Evolutionary conservation across 192 early-diverging fungal genomes (phyloP), one percentile per base, ranked within the genome.

Genomic region (Coemansia guatemalensis): DNA sequence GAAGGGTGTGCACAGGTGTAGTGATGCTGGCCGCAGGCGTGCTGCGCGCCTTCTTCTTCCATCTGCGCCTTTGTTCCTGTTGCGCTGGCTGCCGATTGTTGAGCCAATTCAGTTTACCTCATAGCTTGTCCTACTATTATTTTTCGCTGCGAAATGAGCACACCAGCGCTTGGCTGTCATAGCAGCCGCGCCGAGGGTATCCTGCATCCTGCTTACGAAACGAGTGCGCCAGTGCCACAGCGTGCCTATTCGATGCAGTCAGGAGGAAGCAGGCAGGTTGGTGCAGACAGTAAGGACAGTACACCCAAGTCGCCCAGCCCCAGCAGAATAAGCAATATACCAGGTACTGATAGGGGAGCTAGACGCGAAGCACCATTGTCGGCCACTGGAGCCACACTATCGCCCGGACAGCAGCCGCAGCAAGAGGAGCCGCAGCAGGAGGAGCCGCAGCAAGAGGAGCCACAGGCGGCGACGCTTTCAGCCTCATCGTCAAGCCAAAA

Each of bases 261-360:
- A 33, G 48, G 18, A 41, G 26, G 6, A 60, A 60, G n/a, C 29
- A 26, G 9, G 18, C 26, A 20, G 44, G 20, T 5, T n/a, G 41
- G 50, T 39, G 23, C 33, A 14, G 12, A 23, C 32, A 53, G 60
- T 62, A 53, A 53, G 32, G 12, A 20, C 59, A 48, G 48, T 50
- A 50, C 48, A 17, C 12, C 39, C 14, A 17, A 44, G 4, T 8
- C 9, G 14, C 14, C 39, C 12, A 44, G 39, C 39, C 3, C 39
- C 39, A 44, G 12, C 39, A 44, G 14, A 8, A 14, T 17, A 17
- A 17, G 1, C 39, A 17, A 17, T 44, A 44, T 44, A 17, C 17
- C 14, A 8, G 17, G 39, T 44, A 44, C 39, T 44, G 39, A 44
- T 2, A 44, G 14, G 2, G 14, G 39, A 17, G 39, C 39, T 44